Percentiles rank a stretch among this genome's conserved stretches.
Conservation (phyloP, 495 filamentous ascomycete genomes). For the Astrocystis sublimbata region DNA sequence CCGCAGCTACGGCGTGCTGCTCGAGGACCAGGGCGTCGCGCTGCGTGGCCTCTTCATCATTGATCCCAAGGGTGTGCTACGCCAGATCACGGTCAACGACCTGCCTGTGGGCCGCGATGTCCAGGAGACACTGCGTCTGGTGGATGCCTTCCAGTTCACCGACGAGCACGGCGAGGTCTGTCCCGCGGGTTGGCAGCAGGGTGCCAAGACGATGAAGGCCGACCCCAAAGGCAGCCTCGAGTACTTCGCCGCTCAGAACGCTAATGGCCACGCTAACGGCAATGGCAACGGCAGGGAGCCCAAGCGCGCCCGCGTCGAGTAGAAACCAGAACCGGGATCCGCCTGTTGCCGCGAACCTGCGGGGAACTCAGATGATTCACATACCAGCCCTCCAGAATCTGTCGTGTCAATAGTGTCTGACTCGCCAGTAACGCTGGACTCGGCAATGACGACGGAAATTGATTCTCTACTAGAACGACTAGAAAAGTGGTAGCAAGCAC, state of each 20-base stretch:
- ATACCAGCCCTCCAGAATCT: too few relatives aligned
- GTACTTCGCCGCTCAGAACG: slow-evolving; percentile 41
- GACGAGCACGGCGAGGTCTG: slow-evolving; percentile 62
- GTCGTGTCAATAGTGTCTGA: too few relatives aligned
- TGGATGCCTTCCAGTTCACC: slow-evolving; percentile 62
- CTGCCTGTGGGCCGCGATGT: slow-evolving; percentile 59
- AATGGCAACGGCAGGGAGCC: too few relatives aligned
- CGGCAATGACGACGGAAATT: too few relatives aligned
- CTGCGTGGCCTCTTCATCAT: slow-evolving; percentile 62
- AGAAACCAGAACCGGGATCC: too few relatives aligned
- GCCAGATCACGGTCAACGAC: slow-evolving; percentile 63
- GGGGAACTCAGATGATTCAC: too few relatives aligned
- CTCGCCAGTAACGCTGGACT: too few relatives aligned
- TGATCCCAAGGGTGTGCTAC: slow-evolving; percentile 55
- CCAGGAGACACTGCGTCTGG: slow-evolving; percentile 58
- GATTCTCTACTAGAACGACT: too few relatives aligned
- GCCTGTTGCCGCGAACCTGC: too few relatives aligned
- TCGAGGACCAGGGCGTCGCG: slow-evolving; percentile 58
- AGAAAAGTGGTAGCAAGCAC: too few relatives aligned
- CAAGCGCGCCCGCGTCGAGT: slow-evolving; percentile 18
- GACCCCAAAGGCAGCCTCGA: slow-evolving; percentile 49
- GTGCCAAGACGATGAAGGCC: slow-evolving; percentile 55
- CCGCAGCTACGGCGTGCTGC: slow-evolving; percentile 57
- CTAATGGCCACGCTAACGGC: slow-evolving; percentile 8
- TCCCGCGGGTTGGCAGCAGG: slow-evolving; percentile 58